These are phyloP conservation scores for Dendrobium huoshanense DNA, from an alignment of 106 monocot species.

Conservation along the genomic window DNA sequence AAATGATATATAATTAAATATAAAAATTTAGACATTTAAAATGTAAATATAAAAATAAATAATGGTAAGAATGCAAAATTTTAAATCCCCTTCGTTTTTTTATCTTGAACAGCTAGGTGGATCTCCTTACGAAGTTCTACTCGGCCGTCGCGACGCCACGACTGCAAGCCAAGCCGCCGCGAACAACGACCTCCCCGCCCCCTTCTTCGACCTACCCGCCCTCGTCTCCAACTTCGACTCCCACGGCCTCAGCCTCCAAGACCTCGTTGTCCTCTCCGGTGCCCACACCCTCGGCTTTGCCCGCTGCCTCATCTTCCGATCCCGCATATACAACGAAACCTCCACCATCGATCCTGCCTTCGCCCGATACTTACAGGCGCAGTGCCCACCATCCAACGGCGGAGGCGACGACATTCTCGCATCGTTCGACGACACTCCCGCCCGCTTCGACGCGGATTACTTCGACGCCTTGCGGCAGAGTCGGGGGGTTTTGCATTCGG, in stretches of 20 bases:
- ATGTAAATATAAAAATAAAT: background rate
- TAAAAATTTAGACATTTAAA: too few relatives aligned
- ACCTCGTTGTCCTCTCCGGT: constrained; percentile 43
- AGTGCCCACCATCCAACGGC: constrained; percentile 20
- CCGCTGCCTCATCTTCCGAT: constrained; percentile 27
- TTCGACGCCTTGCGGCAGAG: constrained; percentile 23
- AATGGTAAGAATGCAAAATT: background rate
- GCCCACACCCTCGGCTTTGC: constrained; percentile 50
- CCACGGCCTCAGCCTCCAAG: constrained; percentile 20
- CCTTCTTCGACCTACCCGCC: constrained; percentile 15
- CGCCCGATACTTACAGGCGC: constrained; percentile 6
- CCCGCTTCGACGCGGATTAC: constrained; percentile 31
- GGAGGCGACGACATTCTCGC: constrained; percentile 21
- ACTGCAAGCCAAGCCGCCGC: constrained; percentile 23
- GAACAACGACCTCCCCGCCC: constrained; percentile 29
- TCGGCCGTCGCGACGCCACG: constrained; percentile 26
- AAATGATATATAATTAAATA: too few relatives aligned
- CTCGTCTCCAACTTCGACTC: constrained; percentile 28
- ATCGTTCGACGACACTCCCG: constrained; percentile 20
- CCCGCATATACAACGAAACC: constrained; percentile 40
- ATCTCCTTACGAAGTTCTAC: constrained; percentile 14
- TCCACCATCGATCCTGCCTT: constrained; percentile 38
- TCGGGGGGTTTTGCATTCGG: constrained; percentile 46
- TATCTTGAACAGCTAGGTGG: constrained; percentile 27
- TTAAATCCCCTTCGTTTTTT: too few relatives aligned